Evolutionary conservation across 345 rosid species (phyloP).

Genomic region (Sonneratia caseolaris): DNA sequence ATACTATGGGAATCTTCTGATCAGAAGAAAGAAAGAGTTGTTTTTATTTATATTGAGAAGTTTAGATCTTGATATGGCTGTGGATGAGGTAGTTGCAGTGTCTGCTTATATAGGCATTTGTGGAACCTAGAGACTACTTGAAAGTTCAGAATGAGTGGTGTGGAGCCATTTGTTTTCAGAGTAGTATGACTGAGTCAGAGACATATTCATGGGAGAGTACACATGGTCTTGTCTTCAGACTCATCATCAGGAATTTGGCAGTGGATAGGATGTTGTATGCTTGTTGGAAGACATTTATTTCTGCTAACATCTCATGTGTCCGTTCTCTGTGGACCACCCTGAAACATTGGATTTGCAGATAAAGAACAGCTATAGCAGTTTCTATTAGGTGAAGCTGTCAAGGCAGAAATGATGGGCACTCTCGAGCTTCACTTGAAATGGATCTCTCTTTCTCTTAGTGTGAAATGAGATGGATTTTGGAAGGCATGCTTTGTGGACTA

Average conservation of each 20-base stretch:
- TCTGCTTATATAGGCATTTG: neutral
- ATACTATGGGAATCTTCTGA: neutral
- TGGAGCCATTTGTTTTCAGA: neutral
- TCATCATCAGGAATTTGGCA: neutral
- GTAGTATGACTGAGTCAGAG: neutral
- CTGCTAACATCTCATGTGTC: neutral
- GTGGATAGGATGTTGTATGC: neutral
- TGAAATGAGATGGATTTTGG: too few species aligned
- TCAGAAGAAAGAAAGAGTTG: conserved; percentile 2
- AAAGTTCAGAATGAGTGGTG: conserved; percentile 1
- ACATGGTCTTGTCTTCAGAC: conserved; percentile 7
- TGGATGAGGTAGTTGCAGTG: neutral
- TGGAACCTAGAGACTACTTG: neutral
- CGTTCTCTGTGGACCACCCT: neutral
- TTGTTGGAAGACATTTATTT: neutral
- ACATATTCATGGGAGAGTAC: conserved; percentile 3
- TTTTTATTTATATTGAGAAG: neutral
- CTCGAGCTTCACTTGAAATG: too few species aligned
- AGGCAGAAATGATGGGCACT: neutral
- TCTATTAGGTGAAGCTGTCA: neutral
- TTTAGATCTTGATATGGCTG: neutral
- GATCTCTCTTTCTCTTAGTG: neutral
- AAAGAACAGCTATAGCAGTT: neutral
- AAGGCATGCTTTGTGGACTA: too few species aligned
- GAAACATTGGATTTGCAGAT: neutral